Evolutionary conservation across 2,329 filamentous ascomycete species (phyloP), one percentile per base, ranked within the genome.

Genomic region (Colletotrichum australisinense): DNA sequence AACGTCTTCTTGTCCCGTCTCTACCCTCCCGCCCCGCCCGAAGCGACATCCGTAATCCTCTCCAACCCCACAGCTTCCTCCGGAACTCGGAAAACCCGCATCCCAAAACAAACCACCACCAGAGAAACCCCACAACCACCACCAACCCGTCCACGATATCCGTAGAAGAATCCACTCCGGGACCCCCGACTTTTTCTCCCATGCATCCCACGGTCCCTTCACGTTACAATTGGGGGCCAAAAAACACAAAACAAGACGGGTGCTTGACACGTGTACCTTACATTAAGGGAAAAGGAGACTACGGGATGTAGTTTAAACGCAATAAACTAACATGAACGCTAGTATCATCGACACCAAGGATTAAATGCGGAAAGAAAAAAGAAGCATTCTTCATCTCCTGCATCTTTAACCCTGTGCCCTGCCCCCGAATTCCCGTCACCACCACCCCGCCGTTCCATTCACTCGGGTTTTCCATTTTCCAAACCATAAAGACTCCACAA

Each of bases 321-420:
- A 53, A 32, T 32, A 53, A 55, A 53, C 62, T 38, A 63, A 55
- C 52, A 42, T 5, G 24, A 30, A 52, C 63, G 63, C 63, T 65
- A 65, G 52, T 46, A 65, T 57, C 63, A 65, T 65, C 63, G 63
- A 56, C 63, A 53, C 19, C 63, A 56, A 65, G 63, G 63, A 65
- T 65, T 65, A 46, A 57, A n/a, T 42, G 24, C 52, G 22, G 35
- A 42, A 57, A 16, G 35, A 28, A 46, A 68, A 38, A 42, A 52
- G 35, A 56, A 46, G 28, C 53, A 28, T 46, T 38, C 32, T 52
- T 26, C 57, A 12, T n/a, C n/a, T 46, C 24, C 64, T 67, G 24
- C 53, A 24, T 9, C 6, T 55, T 30, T 49, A 28, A 24, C 32
- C 28, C 59, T 49, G 30, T 38, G n/a, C 32, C n/a, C 19, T 64